These are phyloP conservation scores for Leucocoprinus sp. DNA, from an alignment of 768 basidiomycete genomes.

Conservation along the genomic window DNA sequence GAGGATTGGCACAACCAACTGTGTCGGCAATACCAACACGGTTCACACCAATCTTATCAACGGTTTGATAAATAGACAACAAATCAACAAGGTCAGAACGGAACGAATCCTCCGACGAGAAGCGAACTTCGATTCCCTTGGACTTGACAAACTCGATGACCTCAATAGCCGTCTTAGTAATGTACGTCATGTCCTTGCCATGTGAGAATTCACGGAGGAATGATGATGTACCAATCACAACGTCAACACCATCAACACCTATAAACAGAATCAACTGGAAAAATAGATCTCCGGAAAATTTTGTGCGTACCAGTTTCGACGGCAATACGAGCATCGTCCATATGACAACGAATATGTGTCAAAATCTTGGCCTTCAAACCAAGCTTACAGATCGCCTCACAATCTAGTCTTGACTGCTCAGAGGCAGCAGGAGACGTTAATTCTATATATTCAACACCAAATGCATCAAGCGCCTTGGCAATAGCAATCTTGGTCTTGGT, in stretches of 20 bases:
- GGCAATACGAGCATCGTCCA: constrained; percentile 98
- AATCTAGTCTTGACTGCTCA: constrained; percentile 88
- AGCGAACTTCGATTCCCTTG: constrained; percentile 98
- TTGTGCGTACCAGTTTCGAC: constrained; percentile 81
- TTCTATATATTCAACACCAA: constrained; percentile 99
- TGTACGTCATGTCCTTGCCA: constrained; percentile 99
- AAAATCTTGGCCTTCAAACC: constrained; percentile 94
- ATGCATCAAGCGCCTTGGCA: constrained; percentile 94
- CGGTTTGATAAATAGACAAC: constrained; percentile 96
- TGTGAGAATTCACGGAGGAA: constrained; percentile 99
- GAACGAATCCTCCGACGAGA: constrained; percentile 99
- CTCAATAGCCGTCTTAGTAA: constrained; percentile 97
- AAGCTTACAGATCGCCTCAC: constrained; percentile 98
- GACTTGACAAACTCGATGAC: constrained; percentile 99
- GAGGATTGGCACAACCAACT: constrained; percentile 96
- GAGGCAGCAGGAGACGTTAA: constrained; percentile 97
- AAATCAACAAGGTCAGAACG: constrained; percentile 98
- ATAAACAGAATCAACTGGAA: constrained; percentile 10
- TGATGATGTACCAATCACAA: constrained; percentile 97
- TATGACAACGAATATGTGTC: constrained; percentile 98
- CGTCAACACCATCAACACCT: constrained; percentile 98
- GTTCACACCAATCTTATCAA: constrained; percentile 99
- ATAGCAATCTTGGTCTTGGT: constrained; percentile 99
- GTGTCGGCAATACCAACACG: constrained; percentile 99
- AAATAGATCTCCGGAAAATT: constrained; percentile 5